A percentile compares a stretch with the other conserved stretches of the same genome.
Conservation (phyloP, 441 rosid species). For the Eutrema salsugineum region DNA sequence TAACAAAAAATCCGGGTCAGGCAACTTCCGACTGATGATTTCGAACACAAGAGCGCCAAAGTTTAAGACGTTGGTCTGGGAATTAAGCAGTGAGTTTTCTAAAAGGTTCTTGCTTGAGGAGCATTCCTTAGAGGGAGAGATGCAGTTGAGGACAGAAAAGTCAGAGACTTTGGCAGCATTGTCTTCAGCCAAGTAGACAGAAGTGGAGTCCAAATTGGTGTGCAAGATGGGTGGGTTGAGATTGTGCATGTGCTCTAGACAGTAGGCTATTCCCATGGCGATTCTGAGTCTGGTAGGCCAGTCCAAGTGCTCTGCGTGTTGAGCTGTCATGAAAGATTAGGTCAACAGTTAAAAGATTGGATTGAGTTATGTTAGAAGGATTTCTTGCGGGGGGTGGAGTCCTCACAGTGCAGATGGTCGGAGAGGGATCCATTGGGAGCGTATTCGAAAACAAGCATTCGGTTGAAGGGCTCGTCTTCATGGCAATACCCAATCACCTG, state of each 20-base stretch:
- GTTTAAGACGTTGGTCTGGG: conserved; percentile 50
- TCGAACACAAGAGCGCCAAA: conserved; percentile 72
- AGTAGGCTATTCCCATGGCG: conserved; percentile 86
- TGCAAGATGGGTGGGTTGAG: conserved; percentile 65
- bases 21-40: conserved; percentile 71
- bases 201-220: conserved; percentile 58
- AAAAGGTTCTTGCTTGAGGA: conserved; percentile 38
- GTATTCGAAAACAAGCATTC: conserved; percentile 96
- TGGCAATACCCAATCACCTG: conserved; percentile 86
- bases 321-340: conserved; percentile 43
- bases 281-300: conserved; percentile 84
- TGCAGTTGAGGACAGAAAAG: conserved; percentile 55
- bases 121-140: conserved; percentile 39
- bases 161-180: conserved; percentile 94
- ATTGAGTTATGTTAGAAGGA: background rate
- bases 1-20: conserved; percentile 40
- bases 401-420: conserved; percentile 93
- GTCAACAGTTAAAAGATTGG: background rate
- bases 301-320: conserved; percentile 82
- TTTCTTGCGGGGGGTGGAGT: background rate
- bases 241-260: conserved; percentile 91
- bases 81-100: conserved; percentile 40
- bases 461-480: conserved; percentile 76
- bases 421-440: conserved; percentile 94
- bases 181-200: conserved; percentile 76